These are phyloP conservation scores for Fusarium chlamydosporum DNA, from an alignment of 2,329 filamentous ascomycete species.

Conservation along the genomic window DNA sequence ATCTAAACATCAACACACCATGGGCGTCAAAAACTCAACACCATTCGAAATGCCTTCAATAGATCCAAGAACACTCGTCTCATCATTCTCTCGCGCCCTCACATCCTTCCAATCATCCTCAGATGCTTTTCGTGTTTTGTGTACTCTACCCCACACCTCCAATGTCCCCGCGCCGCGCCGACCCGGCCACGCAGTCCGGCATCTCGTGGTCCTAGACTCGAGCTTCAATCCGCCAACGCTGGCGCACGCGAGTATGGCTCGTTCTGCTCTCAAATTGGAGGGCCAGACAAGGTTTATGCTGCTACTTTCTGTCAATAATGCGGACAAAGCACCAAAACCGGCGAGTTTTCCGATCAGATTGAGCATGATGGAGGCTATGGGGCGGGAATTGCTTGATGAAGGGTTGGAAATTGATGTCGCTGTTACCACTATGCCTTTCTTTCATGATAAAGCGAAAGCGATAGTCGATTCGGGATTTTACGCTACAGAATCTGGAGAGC, in stretches of 20 bases:
- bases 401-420: slow-evolving; percentile 71
- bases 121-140: slow-evolving; percentile 62
- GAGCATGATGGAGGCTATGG: slow-evolving; percentile 79
- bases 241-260: slow-evolving; percentile 71
- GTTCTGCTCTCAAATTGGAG: slow-evolving; percentile 58
- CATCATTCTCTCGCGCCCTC: slow-evolving; percentile 62
- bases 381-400: slow-evolving; percentile 63
- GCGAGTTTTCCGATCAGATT: slow-evolving; percentile 77
- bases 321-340: slow-evolving; percentile 76
- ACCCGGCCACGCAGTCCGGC: slow-evolving; percentile 38
- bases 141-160: slow-evolving; percentile 54
- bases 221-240: slow-evolving; percentile 77
- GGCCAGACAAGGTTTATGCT: slow-evolving; percentile 63
- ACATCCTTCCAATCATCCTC: slow-evolving; percentile 60
- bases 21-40: slow-evolving; percentile 19
- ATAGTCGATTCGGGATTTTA: slow-evolving; percentile 66
- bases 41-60: slow-evolving; percentile 38
- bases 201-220: slow-evolving; percentile 73
- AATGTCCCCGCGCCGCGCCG: slow-evolving; percentile 38
- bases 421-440: slow-evolving; percentile 79
- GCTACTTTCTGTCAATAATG: slow-evolving; percentile 74
- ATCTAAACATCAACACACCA: slow-evolving; percentile 13
- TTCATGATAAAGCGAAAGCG: slow-evolving; percentile 76
- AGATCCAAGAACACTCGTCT: slow-evolving; percentile 52
- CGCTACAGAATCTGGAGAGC: neutral